Conservation (phyloP, 2,329 filamentous ascomycete species). For the Penicillium janthinellum region DNA sequence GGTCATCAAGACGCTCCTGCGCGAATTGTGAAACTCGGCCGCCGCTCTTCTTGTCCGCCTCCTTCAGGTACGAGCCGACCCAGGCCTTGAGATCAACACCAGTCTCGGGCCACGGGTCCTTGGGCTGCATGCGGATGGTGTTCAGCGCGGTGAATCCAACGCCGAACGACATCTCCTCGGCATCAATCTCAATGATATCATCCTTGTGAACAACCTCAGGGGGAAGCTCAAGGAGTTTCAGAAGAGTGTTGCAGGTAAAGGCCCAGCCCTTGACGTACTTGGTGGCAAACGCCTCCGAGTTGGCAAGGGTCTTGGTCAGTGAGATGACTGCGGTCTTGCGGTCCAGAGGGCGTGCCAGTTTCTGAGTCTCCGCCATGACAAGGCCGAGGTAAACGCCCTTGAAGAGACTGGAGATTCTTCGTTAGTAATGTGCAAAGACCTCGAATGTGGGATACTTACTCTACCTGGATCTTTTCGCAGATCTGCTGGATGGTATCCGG, state of each 20-base stretch:
- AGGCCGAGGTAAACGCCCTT: constrained; percentile 81
- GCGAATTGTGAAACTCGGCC: constrained; percentile 74
- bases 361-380: constrained; percentile 85
- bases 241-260: constrained; percentile 83
- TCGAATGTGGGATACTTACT: constrained; percentile 45
- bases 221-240: constrained; percentile 87
- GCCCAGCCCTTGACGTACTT: constrained; percentile 84
- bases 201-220: constrained; percentile 71
- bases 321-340: constrained; percentile 93
- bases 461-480: constrained; percentile 76
- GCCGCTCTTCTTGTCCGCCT: constrained; percentile 71
- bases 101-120: constrained; percentile 85
- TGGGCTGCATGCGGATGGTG: constrained; percentile 74
- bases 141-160: constrained; percentile 92
- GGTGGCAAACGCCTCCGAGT: constrained; percentile 79
- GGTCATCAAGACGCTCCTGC: constrained; percentile 66
- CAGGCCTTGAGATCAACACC: constrained; percentile 74
- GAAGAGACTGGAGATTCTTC: constrained; percentile 61
- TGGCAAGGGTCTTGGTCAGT: constrained; percentile 86
- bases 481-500: constrained; percentile 88
- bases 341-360: constrained; percentile 82
- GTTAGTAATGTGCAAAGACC: neutral
- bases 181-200: constrained; percentile 84
- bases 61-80: constrained; percentile 79
- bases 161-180: constrained; percentile 93